Conservation (phyloP, 768 basidiomycete species). For the Gelatoporia subvermispora region DNA sequence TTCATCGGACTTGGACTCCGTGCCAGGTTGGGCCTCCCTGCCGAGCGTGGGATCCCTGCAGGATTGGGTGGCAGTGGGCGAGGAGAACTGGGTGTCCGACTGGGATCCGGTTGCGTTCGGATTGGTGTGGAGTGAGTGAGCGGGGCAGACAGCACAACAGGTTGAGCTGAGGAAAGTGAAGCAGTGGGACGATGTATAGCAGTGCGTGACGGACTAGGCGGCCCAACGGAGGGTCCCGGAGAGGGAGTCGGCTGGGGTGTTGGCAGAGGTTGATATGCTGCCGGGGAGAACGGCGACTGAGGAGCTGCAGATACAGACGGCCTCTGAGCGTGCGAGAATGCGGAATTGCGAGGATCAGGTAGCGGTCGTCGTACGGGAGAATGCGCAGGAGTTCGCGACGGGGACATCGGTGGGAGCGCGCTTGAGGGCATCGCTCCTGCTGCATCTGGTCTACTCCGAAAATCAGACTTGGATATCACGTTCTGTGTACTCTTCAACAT, state of each 20-base stretch:
- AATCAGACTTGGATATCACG: too few relatives aligned
- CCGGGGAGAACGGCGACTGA: not conserved
- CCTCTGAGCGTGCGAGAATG: not conserved
- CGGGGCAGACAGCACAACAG: not conserved
- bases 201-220: not conserved
- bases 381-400: not conserved
- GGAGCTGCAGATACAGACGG: slow-evolving; percentile 2
- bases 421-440: not conserved
- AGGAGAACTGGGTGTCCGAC: slow-evolving; percentile 7
- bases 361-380: too few relatives aligned
- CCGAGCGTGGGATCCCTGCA: slow-evolving; percentile 9
- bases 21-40: slow-evolving; percentile 8
- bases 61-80: slow-evolving; percentile 9
- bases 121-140: not conserved
- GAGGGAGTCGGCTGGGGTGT: slow-evolving; percentile 12
- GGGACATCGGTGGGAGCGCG: not conserved
- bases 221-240: slow-evolving; percentile 3
- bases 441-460: too few relatives aligned
- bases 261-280: slow-evolving; percentile 16
- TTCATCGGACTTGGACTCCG: slow-evolving; percentile 8
- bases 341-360: too few relatives aligned
- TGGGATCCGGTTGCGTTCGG: slow-evolving; percentile 2
- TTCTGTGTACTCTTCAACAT: too few relatives aligned
- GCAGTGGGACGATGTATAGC: slow-evolving; percentile 9
- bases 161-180: slow-evolving; percentile 9